Percentiles rank a stretch among this genome's conserved stretches.
These are phyloP conservation scores for Hevea brasiliensis DNA, from an alignment of 345 rosid species.

Conservation along the genomic window DNA sequence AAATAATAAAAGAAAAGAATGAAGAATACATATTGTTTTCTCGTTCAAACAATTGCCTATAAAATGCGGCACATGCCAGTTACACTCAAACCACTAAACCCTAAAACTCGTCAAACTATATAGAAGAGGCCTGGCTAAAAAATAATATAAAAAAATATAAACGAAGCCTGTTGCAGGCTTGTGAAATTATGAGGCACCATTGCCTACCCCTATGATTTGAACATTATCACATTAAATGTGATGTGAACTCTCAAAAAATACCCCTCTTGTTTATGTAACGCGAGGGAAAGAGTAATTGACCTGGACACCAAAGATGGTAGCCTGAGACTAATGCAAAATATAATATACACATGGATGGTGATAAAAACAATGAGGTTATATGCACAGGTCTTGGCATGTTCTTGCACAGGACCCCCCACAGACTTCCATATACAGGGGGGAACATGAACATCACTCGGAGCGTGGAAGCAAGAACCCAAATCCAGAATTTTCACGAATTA, in stretches of 20 bases:
- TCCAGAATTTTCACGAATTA: conserved; percentile 88
- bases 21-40: conserved; percentile 18
- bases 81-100: conserved; percentile 15
- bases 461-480: conserved; percentile 90
- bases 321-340: conserved; percentile 22
- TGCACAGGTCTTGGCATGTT: conserved; percentile 10
- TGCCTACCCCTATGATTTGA: conserved; percentile 27
- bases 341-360: conserved; percentile 40
- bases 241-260: conserved; percentile 39
- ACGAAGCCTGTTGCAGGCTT: conserved; percentile 25
- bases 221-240: conserved; percentile 37
- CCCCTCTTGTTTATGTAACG: conserved; percentile 47
- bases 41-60: conserved; percentile 25
- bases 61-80: conserved; percentile 30
- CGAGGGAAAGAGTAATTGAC: conserved; percentile 36
- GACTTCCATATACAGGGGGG: neutral
- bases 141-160: neutral
- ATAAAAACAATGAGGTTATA: conserved; percentile 14
- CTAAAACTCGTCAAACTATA: conserved; percentile 18
- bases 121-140: conserved; percentile 12
- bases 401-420: neutral
- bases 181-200: conserved; percentile 25
- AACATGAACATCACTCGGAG: conserved; percentile 47
- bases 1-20: neutral
- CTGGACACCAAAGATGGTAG: conserved; percentile 28